Evolutionary conservation across 2,329 filamentous ascomycete genomes (phyloP), one percentile per base, ranked within the genome.

Genomic region (Venturia effusa): DNA sequence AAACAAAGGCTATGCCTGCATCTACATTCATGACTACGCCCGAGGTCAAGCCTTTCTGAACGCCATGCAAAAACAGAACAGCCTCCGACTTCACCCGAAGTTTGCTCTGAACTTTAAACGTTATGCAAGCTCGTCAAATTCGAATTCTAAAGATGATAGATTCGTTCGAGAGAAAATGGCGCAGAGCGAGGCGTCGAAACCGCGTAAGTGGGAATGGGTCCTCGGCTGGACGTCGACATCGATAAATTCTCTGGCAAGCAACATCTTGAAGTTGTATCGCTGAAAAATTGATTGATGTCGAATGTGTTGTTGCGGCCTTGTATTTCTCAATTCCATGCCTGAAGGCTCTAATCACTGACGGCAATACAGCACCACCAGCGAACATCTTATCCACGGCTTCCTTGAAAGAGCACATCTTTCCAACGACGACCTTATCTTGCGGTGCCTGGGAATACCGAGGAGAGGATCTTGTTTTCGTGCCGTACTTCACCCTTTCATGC

Each of bases 401-500:
- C 27, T 22, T 17, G 32, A 55, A 55, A 59, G 27, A 55, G 19
- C 27, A 24, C 27, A 30, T 63, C 60, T 62, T 63, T 37, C 34
- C 32, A 27, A 41, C 51, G 13, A 63, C 39, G 30, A 37, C 41
- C 4, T 24, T 62, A 13, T 45, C 61, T 4, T 62, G 61, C 34
- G 27, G 45, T 62, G 1, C 54, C 67, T 27, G 62, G 70, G 63
- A 64, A 69, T 10, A 65, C 70, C 24, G 63, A 54, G 34, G 64
- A 24, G 57, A 34, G 65, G 62, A 65, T 41, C 62, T 34, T 24
- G 57, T 4, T 67, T 69, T 1, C 68, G 76, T 13, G 71, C 78
- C 11, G 69, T 73, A 5, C 83, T 81, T 66, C 70, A 74, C 4
- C 68, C 74, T 1, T 76, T 5, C 43, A 48, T n/a, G 43, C 43